Evolutionary conservation across 441 rosid genomes (phyloP).

Genomic region (Adansonia grandidieri): DNA sequence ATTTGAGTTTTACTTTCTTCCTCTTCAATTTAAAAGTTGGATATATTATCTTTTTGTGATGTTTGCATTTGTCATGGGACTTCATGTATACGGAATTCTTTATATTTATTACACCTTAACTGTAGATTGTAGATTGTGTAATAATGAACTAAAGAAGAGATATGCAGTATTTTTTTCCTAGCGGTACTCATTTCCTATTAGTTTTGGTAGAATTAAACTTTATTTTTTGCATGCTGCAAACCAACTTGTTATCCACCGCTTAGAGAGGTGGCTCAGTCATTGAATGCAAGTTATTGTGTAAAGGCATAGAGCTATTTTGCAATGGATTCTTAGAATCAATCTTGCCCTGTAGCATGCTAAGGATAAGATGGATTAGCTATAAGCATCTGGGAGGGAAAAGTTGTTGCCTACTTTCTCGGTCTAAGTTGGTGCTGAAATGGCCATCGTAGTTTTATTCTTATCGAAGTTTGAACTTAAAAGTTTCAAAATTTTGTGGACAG

Average conservation of each 20-base stretch:
- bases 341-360: neutral
- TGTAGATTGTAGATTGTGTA: neutral
- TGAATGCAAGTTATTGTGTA: neutral
- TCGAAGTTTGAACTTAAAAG: neutral
- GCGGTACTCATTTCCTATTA: constrained; percentile 7
- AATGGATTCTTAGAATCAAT: neutral
- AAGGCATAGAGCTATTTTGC: neutral
- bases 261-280: neutral
- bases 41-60: neutral
- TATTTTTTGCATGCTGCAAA: neutral
- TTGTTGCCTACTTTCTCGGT: neutral
- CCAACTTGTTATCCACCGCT: neutral
- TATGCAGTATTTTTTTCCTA: neutral
- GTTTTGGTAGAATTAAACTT: constrained; percentile 2
- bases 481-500: neutral
- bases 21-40: neutral
- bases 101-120: neutral
- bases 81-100: neutral
- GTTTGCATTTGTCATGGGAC: neutral
- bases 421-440: neutral
- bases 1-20: neutral
- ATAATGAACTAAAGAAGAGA: constrained; percentile 8
- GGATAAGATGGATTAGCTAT: constrained; percentile 3
- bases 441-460: neutral
- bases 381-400: neutral